phyloP scores from a whole-genome alignment of 2,329 filamentous ascomycete genomes.

The Sclerotinia minor region DNA sequence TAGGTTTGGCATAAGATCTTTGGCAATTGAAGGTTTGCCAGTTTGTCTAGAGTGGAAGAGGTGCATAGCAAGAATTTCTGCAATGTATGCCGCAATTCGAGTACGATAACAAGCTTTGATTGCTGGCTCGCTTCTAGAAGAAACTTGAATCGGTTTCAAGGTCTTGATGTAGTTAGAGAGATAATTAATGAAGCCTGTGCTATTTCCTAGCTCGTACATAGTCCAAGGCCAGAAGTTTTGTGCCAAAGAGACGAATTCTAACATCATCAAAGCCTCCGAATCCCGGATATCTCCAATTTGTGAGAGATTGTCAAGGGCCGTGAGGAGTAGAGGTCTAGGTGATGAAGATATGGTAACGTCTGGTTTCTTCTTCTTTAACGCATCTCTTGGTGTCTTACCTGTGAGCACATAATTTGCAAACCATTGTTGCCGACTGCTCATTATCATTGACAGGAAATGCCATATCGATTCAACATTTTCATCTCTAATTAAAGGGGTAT shows the following conservation, averaged over 20 bases:
- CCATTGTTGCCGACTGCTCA: conserved; percentile 92
- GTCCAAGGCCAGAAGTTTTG: conserved; percentile 98
- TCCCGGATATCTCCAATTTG: conserved; percentile 63
- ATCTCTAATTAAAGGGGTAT: conserved; percentile 69
- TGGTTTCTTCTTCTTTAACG: conserved; percentile 54
- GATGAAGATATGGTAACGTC: conserved; percentile 47
- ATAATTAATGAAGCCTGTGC: conserved; percentile 70
- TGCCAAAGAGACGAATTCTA: conserved; percentile 83
- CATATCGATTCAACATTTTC: conserved; percentile 70
- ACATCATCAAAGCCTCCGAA: conserved; percentile 69
- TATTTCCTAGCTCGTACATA: conserved; percentile 74
- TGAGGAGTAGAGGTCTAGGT: conserved; percentile 66
- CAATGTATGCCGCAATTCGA: conserved; percentile 75
- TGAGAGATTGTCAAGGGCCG: conserved; percentile 70
- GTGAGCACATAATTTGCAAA: conserved; percentile 92
- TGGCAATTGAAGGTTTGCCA: conserved; percentile 66
- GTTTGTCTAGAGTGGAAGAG: conserved; percentile 81
- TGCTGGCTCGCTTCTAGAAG: conserved; percentile 52
- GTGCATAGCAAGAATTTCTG: conserved; percentile 88
- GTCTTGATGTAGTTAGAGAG: conserved; percentile 69
- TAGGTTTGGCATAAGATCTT: conserved; percentile 70
- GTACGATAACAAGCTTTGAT: conserved; percentile 57
- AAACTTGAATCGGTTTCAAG: conserved; percentile 54
- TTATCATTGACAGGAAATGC: conserved; percentile 81
- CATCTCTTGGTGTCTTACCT: conserved; percentile 78